Evolutionary conservation across 2,329 filamentous ascomycete species (phyloP), one percentile per base, ranked within the genome.

Genomic region (Pseudopithomyces chartarum): DNA sequence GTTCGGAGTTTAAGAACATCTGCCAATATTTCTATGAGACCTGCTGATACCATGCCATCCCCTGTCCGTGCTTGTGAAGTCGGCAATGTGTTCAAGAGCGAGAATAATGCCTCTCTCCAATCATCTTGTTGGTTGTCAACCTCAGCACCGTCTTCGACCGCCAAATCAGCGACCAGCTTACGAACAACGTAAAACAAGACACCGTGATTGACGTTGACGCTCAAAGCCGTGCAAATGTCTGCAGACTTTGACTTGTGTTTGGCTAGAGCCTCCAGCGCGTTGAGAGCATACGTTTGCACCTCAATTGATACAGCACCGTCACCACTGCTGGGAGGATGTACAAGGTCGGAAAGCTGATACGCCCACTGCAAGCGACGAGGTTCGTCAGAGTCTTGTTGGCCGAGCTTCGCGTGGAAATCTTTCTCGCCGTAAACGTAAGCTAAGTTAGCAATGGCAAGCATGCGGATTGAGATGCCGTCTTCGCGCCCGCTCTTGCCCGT

Each of bases 131-230:
- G 85, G 6, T 72, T 56, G n/a, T 85, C 85, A 55, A 85, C 83
- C 61, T 87, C 83, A 20, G 84, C 32, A 19, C 56, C 63, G 13
- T 75, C 73, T 38, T 86, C 81, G 20, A 64, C 60, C 22, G 64
- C 87, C 79, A 99, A 89, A 61, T 92, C 90, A 17, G 89, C 88
- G 55, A 98, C 90, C 10, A 92, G 91, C 76, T 96, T 97, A 54
- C 94, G 87, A 48, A 97, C 89, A 63, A 97, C 85, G 69, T 97
- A 98, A 64, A 98, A 89, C 43, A 99, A 83, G 29, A 98, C 90
- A 13, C 95, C 96, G 67, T 99, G 96, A 67, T 96, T 98, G 36
- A 98, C 94, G 65, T 94, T 97, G 52, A 96, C 91, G 68, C 92
- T 96, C 40, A 99, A 81, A n/a, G 95, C 92, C 40, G 91, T 88